Base-by-base conservation (phyloP, 345 rosid genomes). In the Viola odorata region DNA sequence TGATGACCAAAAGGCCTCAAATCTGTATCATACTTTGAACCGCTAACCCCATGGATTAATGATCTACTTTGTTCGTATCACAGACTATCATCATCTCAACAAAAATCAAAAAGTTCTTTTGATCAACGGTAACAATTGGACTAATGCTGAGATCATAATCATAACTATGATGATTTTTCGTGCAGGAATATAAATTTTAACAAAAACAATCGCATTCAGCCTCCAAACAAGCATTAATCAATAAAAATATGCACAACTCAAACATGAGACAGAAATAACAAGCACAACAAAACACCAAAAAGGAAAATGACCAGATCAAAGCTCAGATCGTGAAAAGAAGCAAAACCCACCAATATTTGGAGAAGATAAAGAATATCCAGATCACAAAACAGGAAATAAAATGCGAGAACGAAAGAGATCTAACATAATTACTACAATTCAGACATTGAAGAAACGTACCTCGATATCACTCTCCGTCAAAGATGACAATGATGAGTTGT, bases 291-390 rank as follows among this genome's bases (percentile, higher is more conserved):
- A 55, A 48, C 56, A 65, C 37, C 16, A 15, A 65, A 65, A 53
- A 69, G 53, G 54, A 38, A 51, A 55, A 32, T 12, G 50, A 17
- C 41, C 66, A 70, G 78, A 81, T 75, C 80, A 68, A 73, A 74
- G 48, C 67, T 61, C 37, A 42, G 69, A 63, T 60, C 52, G 62
- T 2, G 40, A 48, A 67, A 61, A 63, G 40, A 66, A 72, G 14
- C 7, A 59, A 48, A 71, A 61, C 61, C 60, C 62, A 66, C 12
- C n/a, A 57, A 52, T 45, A 64, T 15, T 10, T 49, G 36, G 7
- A 62, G 9, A 60, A 60, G 51, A 75, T 57, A 58, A 63, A 5
- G 60, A 68, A 65, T 0, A 65, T 58, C 70, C 75, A 69, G 72
- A 72, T 69, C 67, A 75, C 13, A 61, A 56, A 65, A 66, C 53